phyloP scores from a whole-genome alignment of 2,329 filamentous ascomycete species.

The Colletotrichum aenigma region DNA sequence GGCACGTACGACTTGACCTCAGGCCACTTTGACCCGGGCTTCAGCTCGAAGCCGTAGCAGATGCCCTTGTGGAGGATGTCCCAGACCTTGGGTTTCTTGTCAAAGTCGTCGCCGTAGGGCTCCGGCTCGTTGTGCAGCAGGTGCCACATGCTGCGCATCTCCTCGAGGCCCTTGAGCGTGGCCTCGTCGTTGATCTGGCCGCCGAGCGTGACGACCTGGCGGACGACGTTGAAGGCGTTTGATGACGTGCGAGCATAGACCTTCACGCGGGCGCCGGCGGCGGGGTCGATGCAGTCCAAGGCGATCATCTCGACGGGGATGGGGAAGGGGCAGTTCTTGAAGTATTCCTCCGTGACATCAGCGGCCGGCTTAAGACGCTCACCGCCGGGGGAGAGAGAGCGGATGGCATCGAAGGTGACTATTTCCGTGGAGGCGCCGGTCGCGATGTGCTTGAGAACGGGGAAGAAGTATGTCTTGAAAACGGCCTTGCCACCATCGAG shows the following conservation, averaged over 20 bases:
- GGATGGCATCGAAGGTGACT: conserved; percentile 24
- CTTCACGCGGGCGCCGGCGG: conserved; percentile 28
- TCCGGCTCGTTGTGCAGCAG: conserved; percentile 27
- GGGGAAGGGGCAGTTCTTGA: conserved; percentile 21
- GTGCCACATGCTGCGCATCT: conserved; percentile 28
- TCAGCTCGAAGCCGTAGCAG: conserved; percentile 30
- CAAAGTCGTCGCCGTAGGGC: conserved; percentile 7
- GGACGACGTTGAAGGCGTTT: conserved; percentile 27
- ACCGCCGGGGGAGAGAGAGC: conserved; percentile 23
- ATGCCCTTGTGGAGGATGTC: conserved; percentile 23
- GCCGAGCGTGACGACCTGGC: conserved; percentile 27
- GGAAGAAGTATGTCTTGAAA: conserved; percentile 29
- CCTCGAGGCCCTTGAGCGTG: conserved; percentile 23
- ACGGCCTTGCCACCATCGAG: conserved; percentile 23
- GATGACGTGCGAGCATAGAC: conserved; percentile 27
- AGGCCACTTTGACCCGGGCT: conserved; percentile 24
- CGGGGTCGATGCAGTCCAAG: conserved; percentile 29
- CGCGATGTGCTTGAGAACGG: conserved; percentile 27
- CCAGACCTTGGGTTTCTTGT: conserved; percentile 10
- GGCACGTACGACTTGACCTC: conserved; percentile 30
- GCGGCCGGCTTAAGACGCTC: conserved; percentile 20
- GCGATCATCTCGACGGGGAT: conserved; percentile 28
- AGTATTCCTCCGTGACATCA: conserved; percentile 23
- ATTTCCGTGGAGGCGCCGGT: conserved; percentile 23
- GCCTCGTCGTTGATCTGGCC: conserved; percentile 23